Evolutionary conservation across 352 stramenopile species (phyloP), one percentile per base, ranked within the genome.

Genomic region (Pythium aristosporum): DNA sequence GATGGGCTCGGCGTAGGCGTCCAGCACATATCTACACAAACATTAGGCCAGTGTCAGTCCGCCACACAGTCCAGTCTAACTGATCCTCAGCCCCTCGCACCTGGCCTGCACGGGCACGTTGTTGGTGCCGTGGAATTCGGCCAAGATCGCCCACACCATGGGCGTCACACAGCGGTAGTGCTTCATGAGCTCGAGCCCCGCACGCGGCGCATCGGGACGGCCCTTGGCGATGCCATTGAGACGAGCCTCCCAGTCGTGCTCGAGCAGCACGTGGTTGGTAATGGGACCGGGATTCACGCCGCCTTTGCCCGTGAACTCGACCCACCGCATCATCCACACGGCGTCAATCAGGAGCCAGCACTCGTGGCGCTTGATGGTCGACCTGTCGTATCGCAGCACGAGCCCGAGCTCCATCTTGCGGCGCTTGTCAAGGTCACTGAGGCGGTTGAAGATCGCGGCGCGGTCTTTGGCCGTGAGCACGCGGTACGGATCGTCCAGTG

Each of bases 321-420:
- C 61, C 85, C 82, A 94, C 23, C 63, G 67, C 43, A 54, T 59
- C 73, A 94, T 88, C 85, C 85, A 92, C 21, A 77, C 63, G 2
- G 76, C 64, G 57, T 91, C 75, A 28, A 94, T 62, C 9, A 88
- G 63, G 63, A 91, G 86, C 82, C 82, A 94, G 72, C 80, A 91
- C 67, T 94, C 85, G 3, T 76, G 71, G 48, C 81, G 77, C 49
- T 74, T 74, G 57, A 92, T 67, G 48, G 68, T 68, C 6, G 64
- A 65, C 61, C 69, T 77, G 62, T 94, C 85, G 30, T 89, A 68
- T 65, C 81, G 77, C 60, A 92, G 76, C 18, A 91, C 66, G 28
- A 92, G 65, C 4, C 62, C 68, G 20, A 94, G 65, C 63, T 94
- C 85, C 20, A 89, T 56, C 47, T 84, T 80, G 6, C 85, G 78